phyloP scores from a whole-genome alignment of 139 green algal genomes.

The Micromonas commoda region DNA sequence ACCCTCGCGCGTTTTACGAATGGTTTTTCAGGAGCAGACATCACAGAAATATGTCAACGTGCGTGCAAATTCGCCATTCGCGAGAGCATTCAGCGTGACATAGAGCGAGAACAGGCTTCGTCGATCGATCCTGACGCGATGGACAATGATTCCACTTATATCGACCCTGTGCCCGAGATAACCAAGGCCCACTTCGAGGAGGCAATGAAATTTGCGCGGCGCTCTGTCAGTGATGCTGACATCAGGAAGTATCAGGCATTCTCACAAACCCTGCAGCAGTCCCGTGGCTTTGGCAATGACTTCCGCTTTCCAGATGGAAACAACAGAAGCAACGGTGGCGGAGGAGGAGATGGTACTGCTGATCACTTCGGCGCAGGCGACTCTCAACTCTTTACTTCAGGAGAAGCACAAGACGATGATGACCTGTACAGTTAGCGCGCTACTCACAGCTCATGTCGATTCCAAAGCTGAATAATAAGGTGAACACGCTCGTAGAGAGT shows the following conservation, averaged over 20 bases:
- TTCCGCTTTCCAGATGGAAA: slow-evolving; percentile 87
- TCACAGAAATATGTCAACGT: slow-evolving; percentile 99
- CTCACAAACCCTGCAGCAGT: slow-evolving; percentile 91
- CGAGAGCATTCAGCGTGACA: slow-evolving; percentile 89
- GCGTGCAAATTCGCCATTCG: slow-evolving; percentile 94
- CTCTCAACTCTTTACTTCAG: too few relatives aligned
- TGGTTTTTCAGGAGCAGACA: slow-evolving; percentile 92
- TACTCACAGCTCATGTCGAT: too few relatives aligned
- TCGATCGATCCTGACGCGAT: slow-evolving; percentile 84
- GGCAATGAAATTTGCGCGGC: slow-evolving; percentile 95
- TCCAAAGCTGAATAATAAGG: too few relatives aligned
- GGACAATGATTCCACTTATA: slow-evolving; percentile 66
- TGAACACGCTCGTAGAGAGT: too few relatives aligned
- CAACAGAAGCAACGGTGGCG: too few relatives aligned
- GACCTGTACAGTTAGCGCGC: too few relatives aligned
- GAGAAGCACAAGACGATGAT: too few relatives aligned
- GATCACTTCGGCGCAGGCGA: too few relatives aligned
- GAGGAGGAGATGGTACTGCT: too few relatives aligned
- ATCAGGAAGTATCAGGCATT: slow-evolving; percentile 97
- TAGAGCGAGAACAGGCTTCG: slow-evolving; percentile 69
- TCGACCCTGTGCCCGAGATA: slow-evolving; percentile 77
- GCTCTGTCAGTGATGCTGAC: slow-evolving; percentile 86
- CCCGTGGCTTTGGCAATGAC: slow-evolving; percentile 88
- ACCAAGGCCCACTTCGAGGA: slow-evolving; percentile 97
- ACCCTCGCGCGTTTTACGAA: slow-evolving; percentile 58